A percentile compares a stretch with the other conserved stretches of the same genome.
Evolutionary conservation across 495 filamentous ascomycete species (phyloP).

Genomic region (Hypoxylon trugodes): DNA sequence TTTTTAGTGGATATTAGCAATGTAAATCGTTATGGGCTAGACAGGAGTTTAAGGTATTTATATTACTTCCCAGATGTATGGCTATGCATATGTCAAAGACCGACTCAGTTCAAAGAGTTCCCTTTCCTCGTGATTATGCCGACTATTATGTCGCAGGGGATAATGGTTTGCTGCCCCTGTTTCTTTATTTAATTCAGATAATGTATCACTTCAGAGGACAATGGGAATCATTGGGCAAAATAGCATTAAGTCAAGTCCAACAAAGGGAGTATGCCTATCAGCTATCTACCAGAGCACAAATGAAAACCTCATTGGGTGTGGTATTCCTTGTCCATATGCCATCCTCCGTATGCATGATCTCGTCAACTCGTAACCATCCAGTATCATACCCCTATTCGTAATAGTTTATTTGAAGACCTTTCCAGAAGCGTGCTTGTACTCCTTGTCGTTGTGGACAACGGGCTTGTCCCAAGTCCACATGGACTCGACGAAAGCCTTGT

Average conservation of each 20-base stretch:
- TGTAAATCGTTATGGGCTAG: no score
- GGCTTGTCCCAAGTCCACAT: constrained; percentile 90
- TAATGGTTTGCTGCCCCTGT: not conserved
- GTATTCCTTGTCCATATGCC: constrained; percentile 21
- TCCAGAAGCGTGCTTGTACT: constrained; percentile 73
- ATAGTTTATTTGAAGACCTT: constrained; percentile 96
- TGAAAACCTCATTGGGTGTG: constrained; percentile 8
- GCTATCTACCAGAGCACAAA: constrained; percentile 22
- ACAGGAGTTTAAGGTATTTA: no score
- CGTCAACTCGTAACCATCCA: constrained; percentile 41
- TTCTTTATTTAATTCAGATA: not conserved
- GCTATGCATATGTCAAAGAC: not conserved
- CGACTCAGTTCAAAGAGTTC: not conserved
- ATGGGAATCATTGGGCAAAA: constrained; percentile 13
- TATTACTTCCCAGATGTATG: not conserved
- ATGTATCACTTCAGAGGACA: constrained; percentile 6
- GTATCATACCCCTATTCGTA: constrained; percentile 9
- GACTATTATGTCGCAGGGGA: not conserved
- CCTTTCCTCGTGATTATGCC: not conserved
- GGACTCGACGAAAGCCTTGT: constrained; percentile 84
- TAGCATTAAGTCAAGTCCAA: constrained; percentile 30
- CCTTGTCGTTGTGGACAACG: constrained; percentile 79
- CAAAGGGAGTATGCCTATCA: constrained; percentile 9
- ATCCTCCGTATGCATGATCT: constrained; percentile 35
- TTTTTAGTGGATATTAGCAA: not conserved